phyloP scores from a whole-genome alignment of 1,284 basidiomycete genomes.

The Mrakiaceae sp. region DNA sequence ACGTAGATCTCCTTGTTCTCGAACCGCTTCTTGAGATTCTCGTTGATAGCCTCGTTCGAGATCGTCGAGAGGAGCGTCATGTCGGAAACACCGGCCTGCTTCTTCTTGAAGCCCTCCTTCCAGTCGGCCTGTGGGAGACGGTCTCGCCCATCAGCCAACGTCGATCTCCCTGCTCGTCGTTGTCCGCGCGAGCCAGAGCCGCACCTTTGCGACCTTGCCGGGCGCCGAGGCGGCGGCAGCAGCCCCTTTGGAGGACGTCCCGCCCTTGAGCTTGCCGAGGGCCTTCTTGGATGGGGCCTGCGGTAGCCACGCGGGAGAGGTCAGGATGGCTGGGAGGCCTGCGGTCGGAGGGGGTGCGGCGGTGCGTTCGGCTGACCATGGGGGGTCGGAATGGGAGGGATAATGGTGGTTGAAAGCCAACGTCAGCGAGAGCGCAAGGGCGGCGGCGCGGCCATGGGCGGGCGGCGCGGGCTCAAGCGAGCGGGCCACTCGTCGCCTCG shows the following conservation, averaged over 20 bases:
- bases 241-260: constrained; percentile 2
- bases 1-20: constrained; percentile 88
- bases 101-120: constrained; percentile 97
- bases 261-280: not conserved
- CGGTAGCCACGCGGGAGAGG: no score
- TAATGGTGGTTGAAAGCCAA: not conserved
- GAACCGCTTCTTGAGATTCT: constrained; percentile 95
- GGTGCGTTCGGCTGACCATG: no score
- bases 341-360: no score
- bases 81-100: constrained; percentile 91
- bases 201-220: constrained; percentile 15
- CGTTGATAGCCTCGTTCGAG: constrained; percentile 95
- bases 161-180: not conserved
- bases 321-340: no score
- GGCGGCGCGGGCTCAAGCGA: no score
- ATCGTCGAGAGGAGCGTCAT: constrained; percentile 97
- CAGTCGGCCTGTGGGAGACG: constrained; percentile 64
- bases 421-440: not conserved
- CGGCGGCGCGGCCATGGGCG: no score
- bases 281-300: constrained; percentile 11
- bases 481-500: no score
- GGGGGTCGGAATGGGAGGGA: not conserved
- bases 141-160: not conserved
- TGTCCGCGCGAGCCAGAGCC: not conserved
- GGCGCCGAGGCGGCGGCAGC: not conserved